Conservation (phyloP, 345 rosid genomes). For the Bretschneidera sinensis region DNA sequence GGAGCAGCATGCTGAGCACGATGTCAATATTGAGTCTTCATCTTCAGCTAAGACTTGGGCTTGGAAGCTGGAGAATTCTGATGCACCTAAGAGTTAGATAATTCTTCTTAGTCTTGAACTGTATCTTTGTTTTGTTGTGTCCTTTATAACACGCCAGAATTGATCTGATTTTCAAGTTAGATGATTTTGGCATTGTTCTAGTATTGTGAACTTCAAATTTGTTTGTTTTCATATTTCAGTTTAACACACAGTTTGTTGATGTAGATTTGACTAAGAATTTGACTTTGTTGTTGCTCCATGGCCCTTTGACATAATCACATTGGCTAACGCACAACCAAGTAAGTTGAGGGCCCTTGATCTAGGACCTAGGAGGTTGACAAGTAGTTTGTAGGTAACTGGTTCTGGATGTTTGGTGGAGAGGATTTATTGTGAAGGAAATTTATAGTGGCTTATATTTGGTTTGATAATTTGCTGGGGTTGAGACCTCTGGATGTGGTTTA, state of each 20-base stretch:
- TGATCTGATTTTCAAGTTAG: not conserved
- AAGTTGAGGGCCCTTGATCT: too few relatives aligned
- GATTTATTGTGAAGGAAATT: not conserved
- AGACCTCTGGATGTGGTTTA: too few relatives aligned
- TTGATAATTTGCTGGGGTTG: not conserved
- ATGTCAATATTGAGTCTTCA: constrained; percentile 25
- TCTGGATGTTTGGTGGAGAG: too few relatives aligned
- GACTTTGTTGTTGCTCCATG: not conserved
- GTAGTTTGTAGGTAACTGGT: too few relatives aligned
- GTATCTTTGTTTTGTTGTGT: constrained; percentile 3
- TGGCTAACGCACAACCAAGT: too few relatives aligned
- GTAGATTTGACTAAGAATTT: not conserved
- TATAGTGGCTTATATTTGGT: not conserved
- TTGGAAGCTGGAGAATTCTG: constrained; percentile 57
- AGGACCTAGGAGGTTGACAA: too few relatives aligned
- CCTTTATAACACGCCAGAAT: not conserved
- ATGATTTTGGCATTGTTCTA: not conserved
- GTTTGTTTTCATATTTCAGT: not conserved
- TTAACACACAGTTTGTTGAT: not conserved
- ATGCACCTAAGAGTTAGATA: constrained; percentile 74
- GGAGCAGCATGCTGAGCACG: constrained; percentile 28
- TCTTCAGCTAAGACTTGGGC: constrained; percentile 33
- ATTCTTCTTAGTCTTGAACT: constrained; percentile 17
- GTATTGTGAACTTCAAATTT: not conserved
- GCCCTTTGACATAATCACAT: not conserved